These are phyloP conservation scores for Rhodotorula paludigena DNA, from an alignment of 768 basidiomycete species.

Conservation along the genomic window DNA sequence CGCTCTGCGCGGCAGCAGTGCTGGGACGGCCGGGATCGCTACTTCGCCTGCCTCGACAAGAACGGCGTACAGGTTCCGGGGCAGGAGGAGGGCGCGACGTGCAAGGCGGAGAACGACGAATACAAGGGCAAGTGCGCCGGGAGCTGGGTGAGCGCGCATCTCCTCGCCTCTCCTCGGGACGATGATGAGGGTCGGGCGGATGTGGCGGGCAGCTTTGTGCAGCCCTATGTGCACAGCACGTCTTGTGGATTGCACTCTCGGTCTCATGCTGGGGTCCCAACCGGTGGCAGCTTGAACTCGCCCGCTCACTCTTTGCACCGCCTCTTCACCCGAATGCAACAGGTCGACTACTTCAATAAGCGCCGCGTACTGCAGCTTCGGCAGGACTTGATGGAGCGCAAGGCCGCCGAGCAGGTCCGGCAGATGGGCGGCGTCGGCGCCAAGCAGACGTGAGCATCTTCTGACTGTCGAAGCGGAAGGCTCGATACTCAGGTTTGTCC, in stretches of 20 bases:
- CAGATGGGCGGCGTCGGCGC: too few species aligned
- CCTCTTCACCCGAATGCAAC: neutral
- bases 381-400: conserved; percentile 35
- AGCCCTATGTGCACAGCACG: neutral
- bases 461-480: too few species aligned
- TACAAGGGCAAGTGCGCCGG: conserved; percentile 75
- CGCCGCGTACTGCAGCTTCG: conserved; percentile 48
- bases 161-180: neutral
- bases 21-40: conserved; percentile 77
- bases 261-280: too few species aligned
- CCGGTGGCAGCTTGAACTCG: neutral
- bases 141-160: conserved; percentile 66
- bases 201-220: neutral
- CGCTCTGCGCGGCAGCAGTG: conserved; percentile 59
- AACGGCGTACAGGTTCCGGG: conserved; percentile 67
- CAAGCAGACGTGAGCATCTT: too few species aligned
- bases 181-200: neutral
- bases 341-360: conserved; percentile 96
- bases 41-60: conserved; percentile 76
- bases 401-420: conserved; percentile 28
- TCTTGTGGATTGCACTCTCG: too few species aligned
- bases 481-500: too few species aligned
- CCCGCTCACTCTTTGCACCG: neutral
- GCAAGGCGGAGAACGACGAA: conserved; percentile 55
- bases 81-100: conserved; percentile 62